A percentile compares a stretch with the other conserved stretches of the same genome.
Conservation (phyloP, 306 rosid genomes). For the Canavalia ensiformis region DNA sequence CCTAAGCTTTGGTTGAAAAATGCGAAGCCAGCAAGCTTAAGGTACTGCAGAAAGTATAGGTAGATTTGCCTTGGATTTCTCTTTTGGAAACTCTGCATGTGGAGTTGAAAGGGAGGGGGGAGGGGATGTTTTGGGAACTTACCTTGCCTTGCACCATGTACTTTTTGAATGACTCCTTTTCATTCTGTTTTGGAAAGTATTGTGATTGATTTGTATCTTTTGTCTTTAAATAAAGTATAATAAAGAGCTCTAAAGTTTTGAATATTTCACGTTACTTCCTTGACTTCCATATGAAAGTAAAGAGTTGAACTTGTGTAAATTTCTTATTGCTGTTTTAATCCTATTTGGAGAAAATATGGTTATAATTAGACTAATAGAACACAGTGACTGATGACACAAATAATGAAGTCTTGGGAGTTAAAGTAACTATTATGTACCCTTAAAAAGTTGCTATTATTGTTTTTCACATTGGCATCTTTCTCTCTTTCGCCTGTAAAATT, state of each 20-base stretch:
- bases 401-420: not conserved
- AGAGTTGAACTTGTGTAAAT: not conserved
- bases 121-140: conserved; percentile 38
- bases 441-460: conserved; percentile 7
- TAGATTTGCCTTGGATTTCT: conserved; percentile 51
- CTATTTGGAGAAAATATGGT: not conserved
- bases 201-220: conserved; percentile 34
- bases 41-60: conserved; percentile 48
- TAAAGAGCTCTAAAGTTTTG: conserved; percentile 15
- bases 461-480: not conserved
- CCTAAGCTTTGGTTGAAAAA: conserved; percentile 48
- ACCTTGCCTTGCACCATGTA: conserved; percentile 46
- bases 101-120: conserved; percentile 44
- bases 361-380: conserved; percentile 21
- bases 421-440: conserved; percentile 6
- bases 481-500: not conserved
- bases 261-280: conserved; percentile 33
- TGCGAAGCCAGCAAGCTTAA: conserved; percentile 51
- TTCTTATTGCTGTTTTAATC: conserved; percentile 8
- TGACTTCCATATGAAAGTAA: not conserved
- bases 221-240: conserved; percentile 10
- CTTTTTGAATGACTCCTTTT: conserved; percentile 34
- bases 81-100: conserved; percentile 43
- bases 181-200: conserved; percentile 32
- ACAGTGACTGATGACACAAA: not conserved